A percentile compares a stretch with the other conserved stretches of the same genome.
Evolutionary conservation across 139 green algal species (phyloP).

Genomic region (Coelastrella sp.): DNA sequence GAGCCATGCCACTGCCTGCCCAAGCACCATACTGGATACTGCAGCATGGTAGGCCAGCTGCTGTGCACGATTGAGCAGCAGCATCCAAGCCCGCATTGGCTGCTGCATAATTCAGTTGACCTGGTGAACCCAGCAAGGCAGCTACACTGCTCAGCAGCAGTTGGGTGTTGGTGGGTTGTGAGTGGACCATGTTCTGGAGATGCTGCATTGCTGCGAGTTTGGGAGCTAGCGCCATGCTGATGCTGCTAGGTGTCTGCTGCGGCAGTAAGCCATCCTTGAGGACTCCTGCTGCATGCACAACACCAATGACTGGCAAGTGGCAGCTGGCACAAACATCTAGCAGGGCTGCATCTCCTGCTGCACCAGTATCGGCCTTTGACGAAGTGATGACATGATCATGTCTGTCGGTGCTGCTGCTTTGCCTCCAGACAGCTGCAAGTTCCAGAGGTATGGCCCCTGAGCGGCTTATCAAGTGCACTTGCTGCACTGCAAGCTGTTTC

Average conservation of each 20-base stretch:
- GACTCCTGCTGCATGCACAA: slow-evolving; percentile 64
- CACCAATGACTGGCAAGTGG: slow-evolving; percentile 46
- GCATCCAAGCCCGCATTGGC: slow-evolving; percentile 83
- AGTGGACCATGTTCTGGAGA: slow-evolving; percentile 5
- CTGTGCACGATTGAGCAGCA: background rate
- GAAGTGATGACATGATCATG: slow-evolving; percentile 35
- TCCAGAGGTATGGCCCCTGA: slow-evolving; percentile 36
- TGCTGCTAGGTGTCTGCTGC: slow-evolving; percentile 8
- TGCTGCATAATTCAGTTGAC: slow-evolving; percentile 85
- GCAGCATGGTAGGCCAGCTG: slow-evolving; percentile 37
- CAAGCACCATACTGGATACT: slow-evolving; percentile 69
- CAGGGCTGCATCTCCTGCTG: slow-evolving; percentile 40
- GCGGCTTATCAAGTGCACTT: slow-evolving; percentile 61
- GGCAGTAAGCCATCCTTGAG: slow-evolving; percentile 57
- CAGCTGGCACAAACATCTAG: background rate
- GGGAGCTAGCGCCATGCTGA: slow-evolving; percentile 58
- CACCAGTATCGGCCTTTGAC: slow-evolving; percentile 49
- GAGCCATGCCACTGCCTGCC: slow-evolving; percentile 65
- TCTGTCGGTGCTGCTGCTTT: background rate
- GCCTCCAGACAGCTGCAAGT: slow-evolving; percentile 2
- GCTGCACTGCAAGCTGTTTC: slow-evolving; percentile 1
- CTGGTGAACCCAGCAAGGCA: slow-evolving; percentile 81
- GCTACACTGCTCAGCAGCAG: slow-evolving; percentile 89
- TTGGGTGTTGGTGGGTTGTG: slow-evolving; percentile 45
- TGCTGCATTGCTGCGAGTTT: slow-evolving; percentile 56